Base-by-base conservation (phyloP, 2,329 filamentous ascomycete species). In the Colletotrichum costaricense region DNA sequence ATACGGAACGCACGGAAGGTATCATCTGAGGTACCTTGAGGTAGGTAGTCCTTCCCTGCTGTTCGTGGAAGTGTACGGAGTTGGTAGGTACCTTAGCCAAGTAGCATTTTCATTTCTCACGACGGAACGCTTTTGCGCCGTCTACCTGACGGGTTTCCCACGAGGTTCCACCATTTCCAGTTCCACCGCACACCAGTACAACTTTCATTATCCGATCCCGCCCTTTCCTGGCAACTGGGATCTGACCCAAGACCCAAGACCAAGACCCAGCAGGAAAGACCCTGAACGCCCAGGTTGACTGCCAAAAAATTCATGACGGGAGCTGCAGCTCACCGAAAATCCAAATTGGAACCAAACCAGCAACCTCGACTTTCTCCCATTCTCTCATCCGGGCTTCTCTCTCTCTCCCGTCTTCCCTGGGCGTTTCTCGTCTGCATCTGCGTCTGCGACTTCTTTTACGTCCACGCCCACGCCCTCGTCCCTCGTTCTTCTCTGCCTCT, bases 161-260 rank as follows among this genome's bases (percentile, higher is more conserved):
- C 33, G 33, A 35, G 38, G 38, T 42, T 28, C 58, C 58, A 62
- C 59, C 59, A 28, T 28, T 62, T 62, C 26, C 59, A 62, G 55
- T 57, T 60, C 68, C 67, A 64, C 67, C 52, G 38, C 28, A 49
- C 42, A 49, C 42, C 55, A 60, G 56, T 30, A 71, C 63, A 67
- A 56, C 63, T 71, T 68, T 68, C 24, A 68, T 68, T 58, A 49
- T 64, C 46, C 46, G 30, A 30, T 52, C 11, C 59, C 59, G 26
- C 55, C 46, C 35, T 52, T 52, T 63, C 19, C 28, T 55, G 30
- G 30, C 26, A 28, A 35, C 30, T n/a, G 42, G 4, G 28, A 52
- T 60, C 19, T 33, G n/a, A 42, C 46, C 60, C 42, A 42, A 63
- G 30, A 33, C 30, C 30, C 28, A 28, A 28, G 28, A 28, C 28